Conservation (phyloP, 495 filamentous ascomycete species). For the Cercophora sp. region DNA sequence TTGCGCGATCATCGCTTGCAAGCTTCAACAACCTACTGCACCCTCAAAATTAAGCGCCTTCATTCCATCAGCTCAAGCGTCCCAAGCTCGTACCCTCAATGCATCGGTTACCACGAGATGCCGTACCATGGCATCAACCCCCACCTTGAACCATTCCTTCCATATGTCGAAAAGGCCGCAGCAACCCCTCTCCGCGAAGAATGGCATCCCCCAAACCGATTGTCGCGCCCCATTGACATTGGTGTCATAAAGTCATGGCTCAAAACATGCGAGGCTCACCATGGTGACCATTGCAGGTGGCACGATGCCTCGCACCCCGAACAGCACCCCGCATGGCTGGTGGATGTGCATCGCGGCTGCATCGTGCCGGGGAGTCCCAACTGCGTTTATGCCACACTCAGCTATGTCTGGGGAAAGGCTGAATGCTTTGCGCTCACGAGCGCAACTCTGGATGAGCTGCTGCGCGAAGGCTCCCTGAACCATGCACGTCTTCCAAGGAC, state of each 20-base stretch:
- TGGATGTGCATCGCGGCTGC: constrained; percentile 15
- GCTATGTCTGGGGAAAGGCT: constrained; percentile 25
- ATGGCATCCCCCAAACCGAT: constrained; percentile 10
- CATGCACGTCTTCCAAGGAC: constrained; percentile 15
- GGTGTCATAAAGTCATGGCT: constrained; percentile 14
- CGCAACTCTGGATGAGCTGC: constrained; percentile 1
- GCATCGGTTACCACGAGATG: constrained; percentile 8
- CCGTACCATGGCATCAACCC: constrained; percentile 14
- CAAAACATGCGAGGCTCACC: constrained; percentile 13
- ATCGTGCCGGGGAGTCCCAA: constrained; percentile 5
- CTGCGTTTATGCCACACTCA: constrained; percentile 16
- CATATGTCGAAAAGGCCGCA: constrained; percentile 18
- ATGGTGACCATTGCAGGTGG: constrained; percentile 10
- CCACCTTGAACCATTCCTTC: constrained; percentile 15
- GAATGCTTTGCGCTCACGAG: constrained; percentile 4
- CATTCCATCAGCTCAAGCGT: no score
- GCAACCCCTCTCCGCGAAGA: neutral
- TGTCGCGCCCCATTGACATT: constrained; percentile 13
- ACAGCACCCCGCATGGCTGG: constrained; percentile 11
- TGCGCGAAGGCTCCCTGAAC: constrained; percentile 1
- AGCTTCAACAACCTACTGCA: no score
- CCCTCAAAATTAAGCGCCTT: no score
- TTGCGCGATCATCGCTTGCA: no score
- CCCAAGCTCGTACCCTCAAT: no score
- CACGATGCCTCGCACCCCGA: neutral